Base-by-base conservation (phyloP, 441 rosid species). In the Eutrema salsugineum region DNA sequence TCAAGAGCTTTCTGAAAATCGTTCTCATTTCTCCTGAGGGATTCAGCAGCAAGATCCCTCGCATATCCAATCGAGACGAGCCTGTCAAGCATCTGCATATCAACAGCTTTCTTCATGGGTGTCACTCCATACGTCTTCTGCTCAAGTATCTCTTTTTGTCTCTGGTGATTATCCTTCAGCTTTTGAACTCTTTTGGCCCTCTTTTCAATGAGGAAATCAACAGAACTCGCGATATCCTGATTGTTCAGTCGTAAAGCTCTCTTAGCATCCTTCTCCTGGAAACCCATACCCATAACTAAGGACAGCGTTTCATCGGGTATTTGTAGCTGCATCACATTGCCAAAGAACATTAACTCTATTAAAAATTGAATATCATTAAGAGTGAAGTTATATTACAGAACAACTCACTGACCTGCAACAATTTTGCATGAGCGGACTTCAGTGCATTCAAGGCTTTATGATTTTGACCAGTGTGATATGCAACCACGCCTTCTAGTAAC, bases 401-500 rank as follows among this genome's bases (percentile, higher is more conserved):
- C 38, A 51, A 58, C 50, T 70, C 42, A 42, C 83, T 80, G 66
- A 91, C 97, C 95, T 88, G 83, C 10, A 75, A 63, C 71, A 83
- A 86, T 79, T 86, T 91, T 46, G 77, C 84, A 43, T 88, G 89
- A 16, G 99, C 97, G 33, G 97, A 88, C 64, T 73, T 79, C 78
- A 94, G 78, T 47, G 85, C 77, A 71, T 70, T 84, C 76, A 78
- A 74, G 56, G 91, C 84, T 71, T 86, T 82, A 49, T 85, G 91
- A 42, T 82, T 19, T 73, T 85, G 88, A 65, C 95, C 94, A 70
- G 68, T 86, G 80, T 94, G 97, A 85, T 86, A 94, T 67, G 97
- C 95, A 59, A 91, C 94, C 50, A 94, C 92, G 42, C 90, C 99
- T 84, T 94, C 97, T 78, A 94, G 80, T 77, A 94, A 82, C 86